phyloP scores from a whole-genome alignment of 371 early-diverging fungal genomes.

The Mucor racemosus region DNA sequence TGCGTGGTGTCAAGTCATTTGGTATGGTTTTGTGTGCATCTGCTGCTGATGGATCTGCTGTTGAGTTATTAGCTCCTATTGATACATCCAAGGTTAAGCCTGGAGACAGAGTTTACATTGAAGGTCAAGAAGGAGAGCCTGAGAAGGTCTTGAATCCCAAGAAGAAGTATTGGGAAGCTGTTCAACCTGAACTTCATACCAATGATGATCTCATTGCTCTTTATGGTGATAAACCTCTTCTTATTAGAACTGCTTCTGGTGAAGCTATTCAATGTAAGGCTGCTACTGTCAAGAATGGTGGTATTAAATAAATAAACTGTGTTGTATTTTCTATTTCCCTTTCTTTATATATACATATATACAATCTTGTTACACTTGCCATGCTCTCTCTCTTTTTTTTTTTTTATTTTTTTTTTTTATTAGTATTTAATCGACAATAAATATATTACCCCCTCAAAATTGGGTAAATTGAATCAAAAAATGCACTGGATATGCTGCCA shows the following conservation, averaged over 20 bases:
- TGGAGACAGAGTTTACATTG: conserved; percentile 91
- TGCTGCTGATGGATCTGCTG: conserved; percentile 79
- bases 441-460: too few species aligned
- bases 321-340: not conserved
- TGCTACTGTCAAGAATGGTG: conserved; percentile 69
- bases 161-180: conserved; percentile 96
- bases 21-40: conserved; percentile 97
- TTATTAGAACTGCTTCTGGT: conserved; percentile 62
- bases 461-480: too few species aligned
- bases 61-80: conserved; percentile 92
- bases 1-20: conserved; percentile 94
- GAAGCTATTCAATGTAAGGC: conserved; percentile 61
- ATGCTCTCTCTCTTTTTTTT: too few species aligned
- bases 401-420: too few species aligned
- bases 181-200: conserved; percentile 93
- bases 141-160: conserved; percentile 94
- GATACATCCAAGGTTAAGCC: conserved; percentile 77
- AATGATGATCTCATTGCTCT: conserved; percentile 79
- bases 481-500: too few species aligned
- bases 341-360: too few species aligned
- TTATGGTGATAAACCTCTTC: conserved; percentile 66
- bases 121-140: conserved; percentile 86
- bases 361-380: too few species aligned
- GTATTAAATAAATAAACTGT: conserved; percentile 69
- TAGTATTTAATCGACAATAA: too few species aligned